Percentiles rank a stretch among this genome's conserved stretches.
Conservation (phyloP, 805 yeast species). For the Starmerella cellae region DNA sequence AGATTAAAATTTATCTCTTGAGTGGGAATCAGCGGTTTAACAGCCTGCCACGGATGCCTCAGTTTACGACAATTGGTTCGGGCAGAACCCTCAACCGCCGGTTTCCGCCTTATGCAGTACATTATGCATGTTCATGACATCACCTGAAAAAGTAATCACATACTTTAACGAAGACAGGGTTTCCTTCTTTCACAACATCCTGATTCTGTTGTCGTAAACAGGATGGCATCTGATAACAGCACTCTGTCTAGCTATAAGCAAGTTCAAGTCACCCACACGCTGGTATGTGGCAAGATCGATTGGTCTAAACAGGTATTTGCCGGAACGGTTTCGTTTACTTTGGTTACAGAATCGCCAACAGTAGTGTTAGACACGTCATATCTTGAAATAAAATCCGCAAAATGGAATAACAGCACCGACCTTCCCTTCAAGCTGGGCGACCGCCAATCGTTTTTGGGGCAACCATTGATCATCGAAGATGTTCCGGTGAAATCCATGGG, state of each 20-base stretch:
- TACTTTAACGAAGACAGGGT: too few relatives aligned
- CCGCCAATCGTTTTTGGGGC: constrained; percentile 33
- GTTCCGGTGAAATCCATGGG: constrained; percentile 14
- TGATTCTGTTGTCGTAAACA: too few relatives aligned
- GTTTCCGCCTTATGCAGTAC: too few relatives aligned
- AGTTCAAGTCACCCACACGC: constrained; percentile 41
- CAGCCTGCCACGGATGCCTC: too few relatives aligned
- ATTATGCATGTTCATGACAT: too few relatives aligned
- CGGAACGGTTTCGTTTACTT: constrained; percentile 43
- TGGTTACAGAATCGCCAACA: constrained; percentile 27
- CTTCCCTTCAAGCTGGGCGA: constrained; percentile 25
- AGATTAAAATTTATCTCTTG: too few relatives aligned
- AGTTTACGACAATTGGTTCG: too few relatives aligned
- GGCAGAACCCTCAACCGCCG: too few relatives aligned
- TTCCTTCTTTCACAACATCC: too few relatives aligned
- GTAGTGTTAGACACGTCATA: constrained; percentile 60
- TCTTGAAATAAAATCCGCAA: constrained; percentile 36
- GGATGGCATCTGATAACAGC: constrained; percentile 34
- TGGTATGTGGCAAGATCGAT: constrained; percentile 39
- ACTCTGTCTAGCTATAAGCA: constrained; percentile 58
- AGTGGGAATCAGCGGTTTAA: too few relatives aligned
- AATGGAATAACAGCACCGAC: constrained; percentile 32
- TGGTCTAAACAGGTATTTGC: constrained; percentile 40
- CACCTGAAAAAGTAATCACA: too few relatives aligned
- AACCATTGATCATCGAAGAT: constrained; percentile 29